Base-by-base conservation (phyloP, 1,139 yeast genomes). In the Saccharomycopsis phalli region DNA sequence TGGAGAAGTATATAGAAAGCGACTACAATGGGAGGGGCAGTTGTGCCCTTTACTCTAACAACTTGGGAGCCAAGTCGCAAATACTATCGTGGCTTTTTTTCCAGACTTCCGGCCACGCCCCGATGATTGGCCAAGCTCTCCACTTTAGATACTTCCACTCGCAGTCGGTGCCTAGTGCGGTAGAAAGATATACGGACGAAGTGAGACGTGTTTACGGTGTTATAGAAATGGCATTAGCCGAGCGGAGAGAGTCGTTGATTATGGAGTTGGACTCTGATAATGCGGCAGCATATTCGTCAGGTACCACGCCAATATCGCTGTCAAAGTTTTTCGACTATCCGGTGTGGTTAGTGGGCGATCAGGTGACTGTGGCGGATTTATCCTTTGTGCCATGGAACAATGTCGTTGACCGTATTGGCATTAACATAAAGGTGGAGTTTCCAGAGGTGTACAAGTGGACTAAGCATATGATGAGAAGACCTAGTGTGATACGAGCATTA, bases 401-500 rank as follows among this genome's bases (percentile, higher is more conserved):
- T 55, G 95, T 88, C 18, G 95, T 87, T 37, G 95, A 84, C 59
- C 68, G 95, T 53, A 82, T 88, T 45, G 96, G 95, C 11, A 84
- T 88, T 50, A 84, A 82, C 55, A 71, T 88, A 53, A 80, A 81
- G 58, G 73, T 74, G 20, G 96, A 88, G 58, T 86, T 84, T 58
- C 96, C 96, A 2, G 97, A 88, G 62, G 95, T 87, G 40, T 87
- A 83, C 66, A 86, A 86, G 59, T 88, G 96, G 96, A 88, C 95
- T 11, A 81, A 81, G 57, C 77, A 77, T 53, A 82, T 82, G 93
- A 81, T 82, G 93, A 73, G 88, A 62, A 71, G 93, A 57, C 88
- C 91, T 6, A 86, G 88, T 2, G 93, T 82, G 31, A 69, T 80
- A 31, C 70, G 86, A 51, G 94, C 93, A 4, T 65, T 82, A 47